Conservation (phyloP, 2,329 filamentous ascomycete species). For the Aspergillus calidoustus region DNA sequence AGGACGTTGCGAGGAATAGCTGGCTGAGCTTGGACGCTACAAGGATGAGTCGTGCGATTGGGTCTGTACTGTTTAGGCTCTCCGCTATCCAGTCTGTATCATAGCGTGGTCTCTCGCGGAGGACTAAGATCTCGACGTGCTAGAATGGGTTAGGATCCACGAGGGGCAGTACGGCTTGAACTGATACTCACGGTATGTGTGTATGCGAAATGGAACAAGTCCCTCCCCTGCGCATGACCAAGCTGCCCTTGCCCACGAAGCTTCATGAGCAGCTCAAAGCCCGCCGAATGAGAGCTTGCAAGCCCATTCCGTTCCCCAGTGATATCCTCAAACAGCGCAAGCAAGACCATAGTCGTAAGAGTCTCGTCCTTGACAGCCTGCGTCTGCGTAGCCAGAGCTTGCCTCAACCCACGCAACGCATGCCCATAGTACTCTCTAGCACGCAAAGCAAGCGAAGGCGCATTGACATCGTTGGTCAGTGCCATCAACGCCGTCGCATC, state of each 20-base stretch:
- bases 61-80: constrained; percentile 34
- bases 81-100: constrained; percentile 35
- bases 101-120: constrained; percentile 38
- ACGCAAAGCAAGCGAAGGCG: constrained; percentile 31
- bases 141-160: constrained; percentile 17
- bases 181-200: constrained; percentile 37
- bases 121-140: constrained; percentile 41
- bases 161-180: background rate
- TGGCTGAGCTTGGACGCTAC: constrained; percentile 37
- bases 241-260: constrained; percentile 38
- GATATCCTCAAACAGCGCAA: constrained; percentile 46
- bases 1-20: constrained; percentile 30
- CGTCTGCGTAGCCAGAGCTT: constrained; percentile 34
- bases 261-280: constrained; percentile 42
- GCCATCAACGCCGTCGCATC: constrained; percentile 42
- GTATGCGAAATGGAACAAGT: constrained; percentile 44
- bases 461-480: constrained; percentile 35
- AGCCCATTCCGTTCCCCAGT: constrained; percentile 41
- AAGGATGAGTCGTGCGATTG: constrained; percentile 37
- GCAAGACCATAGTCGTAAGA: constrained; percentile 42
- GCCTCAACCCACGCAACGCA: constrained; percentile 35
- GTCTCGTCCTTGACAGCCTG: constrained; percentile 43
- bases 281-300: constrained; percentile 41
- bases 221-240: constrained; percentile 36
- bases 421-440: constrained; percentile 39